Evolutionary conservation across 768 basidiomycete genomes (phyloP).

Genomic region (Boletus rubescentipes): DNA sequence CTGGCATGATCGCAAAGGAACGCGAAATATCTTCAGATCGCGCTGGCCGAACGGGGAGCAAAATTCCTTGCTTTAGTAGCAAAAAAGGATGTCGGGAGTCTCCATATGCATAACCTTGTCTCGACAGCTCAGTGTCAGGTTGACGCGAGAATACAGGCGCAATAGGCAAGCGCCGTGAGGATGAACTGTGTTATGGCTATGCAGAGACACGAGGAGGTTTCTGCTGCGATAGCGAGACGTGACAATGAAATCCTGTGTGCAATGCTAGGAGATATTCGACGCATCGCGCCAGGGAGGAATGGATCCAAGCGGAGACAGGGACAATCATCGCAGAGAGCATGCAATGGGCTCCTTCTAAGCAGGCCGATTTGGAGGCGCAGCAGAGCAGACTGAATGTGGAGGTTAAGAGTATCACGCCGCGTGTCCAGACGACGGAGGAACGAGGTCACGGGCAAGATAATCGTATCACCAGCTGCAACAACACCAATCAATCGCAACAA

Average conservation of each 20-base stretch:
- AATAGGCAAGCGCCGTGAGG: slow-evolving; percentile 60
- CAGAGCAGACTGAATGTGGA: too few species aligned
- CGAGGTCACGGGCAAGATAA: slow-evolving; percentile 25
- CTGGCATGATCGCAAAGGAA: slow-evolving; percentile 55
- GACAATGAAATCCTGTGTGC: slow-evolving; percentile 75
- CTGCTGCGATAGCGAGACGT: slow-evolving; percentile 56
- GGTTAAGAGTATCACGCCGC: slow-evolving; percentile 65
- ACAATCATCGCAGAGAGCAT: slow-evolving; percentile 38
- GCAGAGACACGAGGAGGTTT: slow-evolving; percentile 66
- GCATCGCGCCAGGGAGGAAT: slow-evolving; percentile 58
- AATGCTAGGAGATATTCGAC: slow-evolving; percentile 58
- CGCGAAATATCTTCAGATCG: slow-evolving; percentile 52
- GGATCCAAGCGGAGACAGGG: slow-evolving; percentile 50
- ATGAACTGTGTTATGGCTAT: slow-evolving; percentile 66
- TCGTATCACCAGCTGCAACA: slow-evolving; percentile 26
- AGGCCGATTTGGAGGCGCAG: slow-evolving; percentile 49
- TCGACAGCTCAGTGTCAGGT: slow-evolving; percentile 39
- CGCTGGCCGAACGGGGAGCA: slow-evolving; percentile 55
- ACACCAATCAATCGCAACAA: slow-evolving; percentile 51
- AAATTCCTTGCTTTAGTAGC: slow-evolving; percentile 45
- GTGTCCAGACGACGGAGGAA: slow-evolving; percentile 37
- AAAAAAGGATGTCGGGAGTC: slow-evolving; percentile 62
- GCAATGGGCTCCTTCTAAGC: slow-evolving; percentile 48
- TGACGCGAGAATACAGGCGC: slow-evolving; percentile 55
- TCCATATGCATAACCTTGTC: slow-evolving; percentile 44